These are phyloP conservation scores for Endocalyx cinctus DNA, from an alignment of 2,329 filamentous ascomycete species.

Conservation along the genomic window DNA sequence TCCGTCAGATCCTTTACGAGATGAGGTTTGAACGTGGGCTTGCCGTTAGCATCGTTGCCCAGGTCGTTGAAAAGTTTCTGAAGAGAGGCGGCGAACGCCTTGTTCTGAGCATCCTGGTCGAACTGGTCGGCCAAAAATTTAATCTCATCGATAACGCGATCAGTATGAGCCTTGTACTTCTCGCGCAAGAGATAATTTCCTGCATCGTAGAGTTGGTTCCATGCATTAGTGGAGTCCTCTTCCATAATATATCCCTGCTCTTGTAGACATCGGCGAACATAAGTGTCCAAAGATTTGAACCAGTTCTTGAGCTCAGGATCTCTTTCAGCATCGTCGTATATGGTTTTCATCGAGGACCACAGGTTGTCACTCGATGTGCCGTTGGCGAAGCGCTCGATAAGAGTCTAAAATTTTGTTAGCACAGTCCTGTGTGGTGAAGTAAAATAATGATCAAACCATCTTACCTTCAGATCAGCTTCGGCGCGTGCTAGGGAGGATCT, in stretches of 20 bases:
- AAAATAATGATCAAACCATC: neutral
- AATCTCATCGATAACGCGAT: constrained; percentile 81
- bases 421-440: constrained; percentile 16
- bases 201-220: constrained; percentile 79
- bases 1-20: constrained; percentile 84
- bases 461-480: constrained; percentile 73
- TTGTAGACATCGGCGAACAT: constrained; percentile 76
- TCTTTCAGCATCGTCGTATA: constrained; percentile 81
- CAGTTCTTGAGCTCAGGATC: constrained; percentile 84
- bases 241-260: constrained; percentile 90
- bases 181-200: constrained; percentile 83
- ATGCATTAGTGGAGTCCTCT: constrained; percentile 72
- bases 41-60: constrained; percentile 81
- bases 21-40: constrained; percentile 86
- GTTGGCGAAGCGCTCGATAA: constrained; percentile 95
- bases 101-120: constrained; percentile 82
- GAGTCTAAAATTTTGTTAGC: constrained; percentile 53
- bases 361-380: constrained; percentile 84
- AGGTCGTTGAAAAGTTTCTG: constrained; percentile 83
- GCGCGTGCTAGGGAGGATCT: constrained; percentile 64
- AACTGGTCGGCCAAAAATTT: constrained; percentile 90
- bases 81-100: constrained; percentile 68
- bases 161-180: constrained; percentile 80
- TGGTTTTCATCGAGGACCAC: constrained; percentile 75
- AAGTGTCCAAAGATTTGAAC: constrained; percentile 76